Conservation (phyloP, 306 rosid species). For the Medicago lupulina region DNA sequence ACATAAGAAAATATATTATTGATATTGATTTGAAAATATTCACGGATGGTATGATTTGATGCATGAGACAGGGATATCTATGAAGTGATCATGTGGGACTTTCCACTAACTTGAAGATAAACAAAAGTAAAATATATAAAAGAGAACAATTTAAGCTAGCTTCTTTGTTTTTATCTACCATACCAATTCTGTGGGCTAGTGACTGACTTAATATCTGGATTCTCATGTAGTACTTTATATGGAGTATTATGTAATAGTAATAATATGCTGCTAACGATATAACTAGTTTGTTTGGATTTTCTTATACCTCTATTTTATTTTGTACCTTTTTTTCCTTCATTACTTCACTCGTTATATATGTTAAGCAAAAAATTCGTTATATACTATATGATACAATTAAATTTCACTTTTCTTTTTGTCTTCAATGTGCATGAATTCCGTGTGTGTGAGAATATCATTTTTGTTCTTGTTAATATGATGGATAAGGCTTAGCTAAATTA, state of each 20-base stretch:
- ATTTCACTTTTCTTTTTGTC: too few relatives aligned
- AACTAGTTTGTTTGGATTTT: neutral
- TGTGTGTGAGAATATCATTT: neutral
- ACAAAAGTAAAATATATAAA: conserved; percentile 2
- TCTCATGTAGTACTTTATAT: neutral
- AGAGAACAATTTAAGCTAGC: neutral
- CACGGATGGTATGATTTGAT: neutral
- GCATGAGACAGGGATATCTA: conserved; percentile 38
- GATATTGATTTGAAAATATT: neutral
- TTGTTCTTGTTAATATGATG: neutral
- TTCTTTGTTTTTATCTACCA: conserved; percentile 35
- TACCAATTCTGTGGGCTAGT: conserved; percentile 8
- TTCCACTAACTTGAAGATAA: conserved; percentile 41
- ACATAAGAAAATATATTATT: neutral
- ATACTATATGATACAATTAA: too few relatives aligned
- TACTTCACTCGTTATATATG: too few relatives aligned
- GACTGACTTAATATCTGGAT: neutral
- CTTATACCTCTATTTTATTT: too few relatives aligned
- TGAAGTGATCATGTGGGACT: conserved; percentile 50
- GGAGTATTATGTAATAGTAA: too few relatives aligned
- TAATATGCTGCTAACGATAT: neutral
- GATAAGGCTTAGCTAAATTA: neutral
- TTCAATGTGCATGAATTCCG: too few relatives aligned
- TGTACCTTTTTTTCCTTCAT: too few relatives aligned
- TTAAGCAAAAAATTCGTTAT: too few relatives aligned